Percentiles rank a stretch among this genome's conserved stretches.
phyloP scores from a whole-genome alignment of 1,284 basidiomycete species.

The Tilletia horrida region DNA sequence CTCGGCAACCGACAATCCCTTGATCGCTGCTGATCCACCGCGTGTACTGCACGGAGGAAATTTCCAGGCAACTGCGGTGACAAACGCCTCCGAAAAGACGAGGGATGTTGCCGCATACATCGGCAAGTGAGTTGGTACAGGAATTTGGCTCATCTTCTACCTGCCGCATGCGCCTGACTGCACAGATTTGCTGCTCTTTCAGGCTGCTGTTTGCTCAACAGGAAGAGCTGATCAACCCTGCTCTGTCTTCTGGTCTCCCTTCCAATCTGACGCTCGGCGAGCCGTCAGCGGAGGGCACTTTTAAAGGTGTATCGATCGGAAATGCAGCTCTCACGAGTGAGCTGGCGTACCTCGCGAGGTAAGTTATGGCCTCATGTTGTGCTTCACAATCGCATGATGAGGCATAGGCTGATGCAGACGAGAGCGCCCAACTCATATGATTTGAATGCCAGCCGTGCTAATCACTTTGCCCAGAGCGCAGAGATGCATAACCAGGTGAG shows the following conservation, averaged over 20 bases:
- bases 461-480: conserved; percentile 20
- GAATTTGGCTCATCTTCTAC: too few species aligned
- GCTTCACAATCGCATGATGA: background rate
- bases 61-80: conserved; percentile 65
- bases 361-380: background rate
- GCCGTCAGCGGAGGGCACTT: conserved; percentile 15
- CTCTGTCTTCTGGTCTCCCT: conserved; percentile 17
- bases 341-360: conserved; percentile 19
- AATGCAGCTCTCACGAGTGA: conserved; percentile 18
- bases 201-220: conserved; percentile 21
- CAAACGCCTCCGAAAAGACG: conserved; percentile 6
- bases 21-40: conserved; percentile 49
- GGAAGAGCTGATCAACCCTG: conserved; percentile 18
- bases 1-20: conserved; percentile 65
- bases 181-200: background rate
- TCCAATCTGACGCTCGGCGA: conserved; percentile 19
- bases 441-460: background rate
- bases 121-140: background rate
- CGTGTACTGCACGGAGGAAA: conserved; percentile 77
- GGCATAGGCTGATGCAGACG: background rate
- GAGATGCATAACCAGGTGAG: conserved; percentile 17
- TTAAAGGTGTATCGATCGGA: conserved; percentile 20
- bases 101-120: conserved; percentile 2
- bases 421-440: background rate
- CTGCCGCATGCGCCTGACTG: too few species aligned